phyloP scores from a whole-genome alignment of 345 rosid genomes.

The Schrenkiella parvula region DNA sequence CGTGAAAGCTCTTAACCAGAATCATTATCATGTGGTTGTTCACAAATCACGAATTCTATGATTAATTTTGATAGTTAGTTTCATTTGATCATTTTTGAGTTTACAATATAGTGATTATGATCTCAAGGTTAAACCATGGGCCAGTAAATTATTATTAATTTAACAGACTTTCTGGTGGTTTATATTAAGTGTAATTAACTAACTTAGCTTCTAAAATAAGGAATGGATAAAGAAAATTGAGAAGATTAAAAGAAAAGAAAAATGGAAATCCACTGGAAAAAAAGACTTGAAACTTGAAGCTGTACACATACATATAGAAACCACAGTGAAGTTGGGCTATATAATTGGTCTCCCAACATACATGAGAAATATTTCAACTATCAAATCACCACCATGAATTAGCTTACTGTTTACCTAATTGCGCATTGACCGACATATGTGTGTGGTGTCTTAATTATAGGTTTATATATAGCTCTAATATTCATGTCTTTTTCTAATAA shows the following conservation, averaged over 20 bases:
- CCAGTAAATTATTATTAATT: conserved; percentile 8
- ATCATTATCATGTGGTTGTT: neutral
- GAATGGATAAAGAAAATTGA: neutral
- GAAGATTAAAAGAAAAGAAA: neutral
- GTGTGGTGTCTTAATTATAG: neutral
- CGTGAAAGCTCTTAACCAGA: neutral
- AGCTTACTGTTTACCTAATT: neutral
- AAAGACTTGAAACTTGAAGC: neutral
- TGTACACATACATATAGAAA: neutral
- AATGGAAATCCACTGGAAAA: neutral
- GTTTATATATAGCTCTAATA: neutral
- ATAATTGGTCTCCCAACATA: neutral
- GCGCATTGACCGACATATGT: neutral
- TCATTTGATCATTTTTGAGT: neutral
- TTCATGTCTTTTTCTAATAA: neutral
- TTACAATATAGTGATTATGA: conserved; percentile 4
- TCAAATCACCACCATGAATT: neutral
- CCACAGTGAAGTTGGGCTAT: neutral
- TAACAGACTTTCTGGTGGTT: conserved; percentile 13
- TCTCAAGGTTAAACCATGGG: conserved; percentile 19
- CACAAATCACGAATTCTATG: neutral
- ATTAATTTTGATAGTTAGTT: neutral
- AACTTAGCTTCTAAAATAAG: conserved; percentile 27
- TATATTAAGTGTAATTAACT: neutral
- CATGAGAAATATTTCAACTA: neutral